Base-by-base conservation (phyloP, 2,329 filamentous ascomycete genomes). In the Aspergillus eucalypticola region DNA sequence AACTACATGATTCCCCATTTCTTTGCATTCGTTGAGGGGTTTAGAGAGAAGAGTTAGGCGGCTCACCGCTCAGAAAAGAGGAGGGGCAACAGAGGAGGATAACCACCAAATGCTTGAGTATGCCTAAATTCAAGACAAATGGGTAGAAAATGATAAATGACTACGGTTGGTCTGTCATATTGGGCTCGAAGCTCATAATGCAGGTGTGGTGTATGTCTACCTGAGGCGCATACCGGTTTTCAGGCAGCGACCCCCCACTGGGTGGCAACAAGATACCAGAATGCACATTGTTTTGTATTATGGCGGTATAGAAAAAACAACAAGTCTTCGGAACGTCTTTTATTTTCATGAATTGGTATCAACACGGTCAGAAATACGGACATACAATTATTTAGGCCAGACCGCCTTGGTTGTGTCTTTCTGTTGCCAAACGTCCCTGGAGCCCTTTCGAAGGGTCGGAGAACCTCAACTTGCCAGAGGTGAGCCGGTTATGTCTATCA, bases 321-420 rank as follows among this genome's bases (percentile, higher is more conserved):
- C 32, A 38, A 50, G 25, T 59, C 49, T 54, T 54, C 17, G 54
- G 64, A 68, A 71, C 60, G 66, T 72, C 69, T 72, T 75, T 73
- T 74, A 73, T 75, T 74, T 74, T 74, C 73, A 73, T 75, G 65
- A 72, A 71, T 75, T 35, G 73, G 73, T 75, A 75, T 75, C 73
- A 73, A 75, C 73, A 75, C 68, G 67, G 68, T 66, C 67, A 71
- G 71, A 67, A 69, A 69, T 66, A 67, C 65, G 68, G 68, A 71
- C 69, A 73, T 70, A 70, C 69, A 72, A 73, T 74, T 73, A 74
- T 69, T 57, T 64, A 66, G 68, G 65, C 63, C 32, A 63, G 62
- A 67, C 59, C 62, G 67, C 64, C 65, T 60, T 62, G 61, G 67
- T 35, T 70, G 65, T 67, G 72, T 71, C 66, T 64, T 68, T 66